Evolutionary conservation across 352 stramenopile genomes (phyloP).

Genomic region (Pythium aristosporum): DNA sequence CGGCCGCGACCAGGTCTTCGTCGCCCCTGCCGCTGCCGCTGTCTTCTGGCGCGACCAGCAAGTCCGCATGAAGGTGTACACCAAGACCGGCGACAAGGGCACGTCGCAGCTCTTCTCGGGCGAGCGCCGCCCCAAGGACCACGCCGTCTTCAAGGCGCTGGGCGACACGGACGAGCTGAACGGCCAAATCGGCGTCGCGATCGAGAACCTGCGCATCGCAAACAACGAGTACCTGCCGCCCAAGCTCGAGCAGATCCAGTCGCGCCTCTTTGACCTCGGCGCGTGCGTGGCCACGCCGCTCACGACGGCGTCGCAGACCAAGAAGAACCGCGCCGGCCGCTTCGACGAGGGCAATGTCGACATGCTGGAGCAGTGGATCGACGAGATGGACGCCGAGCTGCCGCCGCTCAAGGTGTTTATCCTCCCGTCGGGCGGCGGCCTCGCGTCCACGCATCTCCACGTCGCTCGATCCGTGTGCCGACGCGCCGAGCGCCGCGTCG

Average conservation of each 20-base stretch:
- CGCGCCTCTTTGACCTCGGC: conserved; percentile 88
- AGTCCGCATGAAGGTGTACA: conserved; percentile 89
- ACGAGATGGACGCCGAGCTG: conserved; percentile 84
- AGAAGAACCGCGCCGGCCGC: conserved; percentile 56
- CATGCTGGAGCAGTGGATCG: conserved; percentile 82
- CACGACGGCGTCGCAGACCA: conserved; percentile 55
- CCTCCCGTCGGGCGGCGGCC: conserved; percentile 69
- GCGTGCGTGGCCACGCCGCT: conserved; percentile 86
- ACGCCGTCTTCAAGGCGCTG: conserved; percentile 87
- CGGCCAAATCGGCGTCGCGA: conserved; percentile 61
- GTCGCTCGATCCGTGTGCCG: conserved; percentile 82
- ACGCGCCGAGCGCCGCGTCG: conserved; percentile 83
- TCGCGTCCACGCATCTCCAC: conserved; percentile 85
- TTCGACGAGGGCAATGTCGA: conserved; percentile 70
- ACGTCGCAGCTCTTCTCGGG: conserved; percentile 91
- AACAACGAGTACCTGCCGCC: conserved; percentile 48
- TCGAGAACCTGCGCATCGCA: conserved; percentile 46
- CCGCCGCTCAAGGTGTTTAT: conserved; percentile 88
- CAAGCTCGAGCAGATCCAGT: conserved; percentile 87
- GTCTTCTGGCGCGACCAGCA: conserved; percentile 11
- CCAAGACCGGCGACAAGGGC: conserved; percentile 91
- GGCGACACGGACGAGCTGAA: conserved; percentile 92
- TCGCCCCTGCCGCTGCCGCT: not conserved
- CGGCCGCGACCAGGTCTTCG: not conserved
- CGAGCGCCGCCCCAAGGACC: conserved; percentile 83